These are phyloP conservation scores for Trichoderma koningiopsis DNA, from an alignment of 2,329 filamentous ascomycete species.

Conservation along the genomic window DNA sequence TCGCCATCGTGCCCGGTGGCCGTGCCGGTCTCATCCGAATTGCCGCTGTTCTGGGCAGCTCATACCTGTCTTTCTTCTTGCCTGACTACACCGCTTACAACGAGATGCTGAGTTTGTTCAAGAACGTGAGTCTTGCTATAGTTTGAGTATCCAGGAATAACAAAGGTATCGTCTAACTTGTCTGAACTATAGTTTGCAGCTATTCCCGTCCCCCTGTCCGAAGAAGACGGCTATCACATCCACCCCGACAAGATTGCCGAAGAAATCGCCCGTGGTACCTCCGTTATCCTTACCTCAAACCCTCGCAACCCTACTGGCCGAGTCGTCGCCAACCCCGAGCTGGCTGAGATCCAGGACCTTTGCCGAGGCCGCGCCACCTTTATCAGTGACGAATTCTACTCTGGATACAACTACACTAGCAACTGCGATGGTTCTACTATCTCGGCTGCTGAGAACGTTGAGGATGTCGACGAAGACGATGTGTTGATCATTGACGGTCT, in stretches of 20 bases:
- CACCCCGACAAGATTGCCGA: slow-evolving; percentile 91
- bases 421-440: slow-evolving; percentile 90
- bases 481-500: slow-evolving; percentile 94
- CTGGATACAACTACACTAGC: slow-evolving; percentile 92
- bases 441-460: slow-evolving; percentile 84
- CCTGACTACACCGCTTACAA: slow-evolving; percentile 97
- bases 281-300: slow-evolving; percentile 92
- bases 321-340: slow-evolving; percentile 80
- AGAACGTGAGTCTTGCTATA: slow-evolving; percentile 62
- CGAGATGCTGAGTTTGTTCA: slow-evolving; percentile 94
- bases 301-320: slow-evolving; percentile 92
- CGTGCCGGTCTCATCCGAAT: slow-evolving; percentile 92
- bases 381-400: slow-evolving; percentile 96
- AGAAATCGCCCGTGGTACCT: slow-evolving; percentile 82
- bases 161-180: not conserved
- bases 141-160: not conserved
- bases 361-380: slow-evolving; percentile 88
- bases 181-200: slow-evolving; percentile 66
- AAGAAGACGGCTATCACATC: slow-evolving; percentile 89
- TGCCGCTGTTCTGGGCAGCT: slow-evolving; percentile 88
- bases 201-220: slow-evolving; percentile 80
- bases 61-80: slow-evolving; percentile 91
- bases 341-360: slow-evolving; percentile 89
- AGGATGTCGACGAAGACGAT: slow-evolving; percentile 86
- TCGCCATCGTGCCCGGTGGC: slow-evolving; percentile 92